Evolutionary conservation across 2,329 filamentous ascomycete genomes (phyloP).

Genomic region (Xylariaceae sp.): DNA sequence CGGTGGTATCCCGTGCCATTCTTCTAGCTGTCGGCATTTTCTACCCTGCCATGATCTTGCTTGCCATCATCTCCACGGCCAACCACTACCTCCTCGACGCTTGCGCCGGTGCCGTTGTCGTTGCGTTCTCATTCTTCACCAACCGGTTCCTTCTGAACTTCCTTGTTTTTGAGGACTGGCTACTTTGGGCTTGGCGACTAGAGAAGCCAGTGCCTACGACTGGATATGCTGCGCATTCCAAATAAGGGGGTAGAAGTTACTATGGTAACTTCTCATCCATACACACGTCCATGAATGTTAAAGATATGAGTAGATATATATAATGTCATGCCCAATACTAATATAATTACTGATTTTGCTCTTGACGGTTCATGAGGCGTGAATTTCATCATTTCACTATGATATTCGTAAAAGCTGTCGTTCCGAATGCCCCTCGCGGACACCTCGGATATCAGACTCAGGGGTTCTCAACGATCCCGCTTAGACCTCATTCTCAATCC

Average conservation of each 20-base stretch:
- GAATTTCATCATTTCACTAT: no score
- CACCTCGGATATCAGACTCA: no score
- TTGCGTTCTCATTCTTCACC: slow-evolving; percentile 52
- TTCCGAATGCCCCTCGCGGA: no score
- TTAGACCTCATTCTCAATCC: no score
- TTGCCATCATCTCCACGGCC: slow-evolving; percentile 56
- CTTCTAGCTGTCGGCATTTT: slow-evolving; percentile 38
- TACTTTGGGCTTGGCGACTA: slow-evolving; percentile 56
- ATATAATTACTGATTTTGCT: neutral
- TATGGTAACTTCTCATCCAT: neutral
- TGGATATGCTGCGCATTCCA: slow-evolving; percentile 24
- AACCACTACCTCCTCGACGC: slow-evolving; percentile 64
- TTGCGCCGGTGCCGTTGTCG: slow-evolving; percentile 57
- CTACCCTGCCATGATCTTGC: slow-evolving; percentile 50
- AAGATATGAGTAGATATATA: neutral
- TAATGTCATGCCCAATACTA: neutral
- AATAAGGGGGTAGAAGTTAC: neutral
- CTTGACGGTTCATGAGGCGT: neutral
- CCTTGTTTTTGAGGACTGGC: slow-evolving; percentile 59
- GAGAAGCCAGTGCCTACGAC: slow-evolving; percentile 57
- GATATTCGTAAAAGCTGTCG: no score
- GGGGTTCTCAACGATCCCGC: no score
- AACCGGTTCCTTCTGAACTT: slow-evolving; percentile 53
- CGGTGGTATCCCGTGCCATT: slow-evolving; percentile 15
- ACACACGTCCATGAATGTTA: neutral